phyloP scores from a whole-genome alignment of 768 basidiomycete genomes.

The Agrocybe pediades region DNA sequence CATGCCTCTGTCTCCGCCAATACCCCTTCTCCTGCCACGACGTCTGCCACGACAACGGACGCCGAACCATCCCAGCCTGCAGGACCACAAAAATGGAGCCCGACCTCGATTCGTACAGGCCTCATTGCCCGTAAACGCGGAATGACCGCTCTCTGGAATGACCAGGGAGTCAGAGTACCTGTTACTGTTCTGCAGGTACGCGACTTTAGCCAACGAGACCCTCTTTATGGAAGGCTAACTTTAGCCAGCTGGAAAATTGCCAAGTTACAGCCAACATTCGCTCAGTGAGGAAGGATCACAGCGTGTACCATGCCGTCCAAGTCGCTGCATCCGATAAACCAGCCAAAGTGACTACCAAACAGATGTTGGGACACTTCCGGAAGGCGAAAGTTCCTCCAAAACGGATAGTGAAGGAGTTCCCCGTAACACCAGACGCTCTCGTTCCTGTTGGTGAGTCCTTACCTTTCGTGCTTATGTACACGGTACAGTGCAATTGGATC shows the following conservation, averaged over 20 bases:
- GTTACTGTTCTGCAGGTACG: conserved; percentile 93
- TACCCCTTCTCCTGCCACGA: conserved; percentile 27
- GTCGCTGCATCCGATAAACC: conserved; percentile 82
- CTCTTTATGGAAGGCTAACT: not conserved
- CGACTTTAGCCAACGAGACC: not conserved
- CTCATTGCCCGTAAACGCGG: conserved; percentile 94
- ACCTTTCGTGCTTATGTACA: not conserved
- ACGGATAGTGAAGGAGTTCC: conserved; percentile 83
- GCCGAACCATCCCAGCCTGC: conserved; percentile 19
- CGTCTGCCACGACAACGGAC: conserved; percentile 24
- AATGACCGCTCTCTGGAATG: conserved; percentile 93
- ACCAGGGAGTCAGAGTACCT: conserved; percentile 83
- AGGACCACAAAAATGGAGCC: conserved; percentile 70
- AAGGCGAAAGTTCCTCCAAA: conserved; percentile 85
- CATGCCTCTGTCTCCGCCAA: conserved; percentile 42
- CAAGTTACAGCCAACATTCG: conserved; percentile 84
- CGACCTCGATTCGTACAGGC: conserved; percentile 85
- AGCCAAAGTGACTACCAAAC: conserved; percentile 68
- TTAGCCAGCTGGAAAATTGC: conserved; percentile 77
- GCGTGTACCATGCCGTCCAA: conserved; percentile 90
- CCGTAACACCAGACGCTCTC: conserved; percentile 86
- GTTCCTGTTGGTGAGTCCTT: conserved; percentile 75
- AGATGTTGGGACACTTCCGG: conserved; percentile 89
- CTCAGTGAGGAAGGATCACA: conserved; percentile 62
- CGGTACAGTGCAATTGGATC: no score